These are phyloP conservation scores for Fusarium anthophilum DNA, from an alignment of 2,329 filamentous ascomycete genomes.

Conservation along the genomic window DNA sequence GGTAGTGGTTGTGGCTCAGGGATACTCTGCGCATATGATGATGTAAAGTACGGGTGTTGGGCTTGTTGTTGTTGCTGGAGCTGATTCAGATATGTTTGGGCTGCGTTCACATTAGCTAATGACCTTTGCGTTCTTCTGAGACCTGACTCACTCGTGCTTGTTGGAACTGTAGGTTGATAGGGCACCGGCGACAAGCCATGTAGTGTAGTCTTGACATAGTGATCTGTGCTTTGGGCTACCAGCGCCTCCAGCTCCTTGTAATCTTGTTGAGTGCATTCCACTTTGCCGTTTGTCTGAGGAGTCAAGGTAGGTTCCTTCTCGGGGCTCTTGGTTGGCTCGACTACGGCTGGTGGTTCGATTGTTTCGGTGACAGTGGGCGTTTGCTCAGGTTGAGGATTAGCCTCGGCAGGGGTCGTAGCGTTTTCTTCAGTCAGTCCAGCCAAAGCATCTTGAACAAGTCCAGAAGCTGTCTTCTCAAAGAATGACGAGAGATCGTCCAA, in stretches of 20 bases:
- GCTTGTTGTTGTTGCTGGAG: conserved; percentile 52
- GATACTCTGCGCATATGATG: conserved; percentile 47
- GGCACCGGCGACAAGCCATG: conserved; percentile 55
- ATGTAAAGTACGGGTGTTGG: conserved; percentile 48
- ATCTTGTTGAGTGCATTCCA: conserved; percentile 48
- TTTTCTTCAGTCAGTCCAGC: conserved; percentile 49
- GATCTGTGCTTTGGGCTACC: conserved; percentile 56
- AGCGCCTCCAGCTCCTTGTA: conserved; percentile 56
- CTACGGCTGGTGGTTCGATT: conserved; percentile 23
- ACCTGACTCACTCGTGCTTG: conserved; percentile 48
- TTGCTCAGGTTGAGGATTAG: conserved; percentile 31
- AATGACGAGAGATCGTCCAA: conserved; percentile 55
- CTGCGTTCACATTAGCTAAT: conserved; percentile 46
- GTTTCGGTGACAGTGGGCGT: conserved; percentile 28
- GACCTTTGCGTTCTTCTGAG: background rate
- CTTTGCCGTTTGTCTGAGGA: conserved; percentile 44
- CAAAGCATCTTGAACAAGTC: conserved; percentile 53
- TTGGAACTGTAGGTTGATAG: conserved; percentile 54
- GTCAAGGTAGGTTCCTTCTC: conserved; percentile 35
- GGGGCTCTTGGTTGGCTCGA: conserved; percentile 40
- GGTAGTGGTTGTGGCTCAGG: conserved; percentile 48
- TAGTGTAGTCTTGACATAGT: conserved; percentile 56
- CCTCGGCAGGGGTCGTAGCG: background rate
- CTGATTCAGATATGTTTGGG: conserved; percentile 51
- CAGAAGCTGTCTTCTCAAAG: conserved; percentile 54